phyloP scores from a whole-genome alignment of 2,329 filamentous ascomycete species.

The Penicillium hordei region DNA sequence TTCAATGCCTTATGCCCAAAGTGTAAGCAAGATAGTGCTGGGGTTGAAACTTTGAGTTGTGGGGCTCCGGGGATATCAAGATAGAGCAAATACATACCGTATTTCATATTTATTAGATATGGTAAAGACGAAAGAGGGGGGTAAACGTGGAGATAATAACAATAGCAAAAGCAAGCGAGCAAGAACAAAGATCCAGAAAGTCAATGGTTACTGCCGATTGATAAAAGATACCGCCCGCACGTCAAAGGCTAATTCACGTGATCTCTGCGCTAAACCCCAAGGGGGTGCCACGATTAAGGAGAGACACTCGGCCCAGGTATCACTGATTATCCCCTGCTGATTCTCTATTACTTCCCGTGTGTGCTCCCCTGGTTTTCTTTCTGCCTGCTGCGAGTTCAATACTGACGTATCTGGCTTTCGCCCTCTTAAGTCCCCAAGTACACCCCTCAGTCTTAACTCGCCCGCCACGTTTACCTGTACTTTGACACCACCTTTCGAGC shows the following conservation, averaged over 20 bases:
- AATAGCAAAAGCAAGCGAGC: neutral
- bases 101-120: neutral
- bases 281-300: conserved; percentile 19
- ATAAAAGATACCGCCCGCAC: conserved; percentile 8
- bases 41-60: neutral
- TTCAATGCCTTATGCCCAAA: neutral
- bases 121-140: neutral
- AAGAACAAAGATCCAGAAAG: neutral
- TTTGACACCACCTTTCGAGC: conserved; percentile 21
- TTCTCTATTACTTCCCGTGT: conserved; percentile 14
- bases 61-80: no score
- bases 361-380: neutral
- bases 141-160: neutral
- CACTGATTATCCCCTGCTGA: conserved; percentile 21
- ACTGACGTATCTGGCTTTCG: conserved; percentile 1
- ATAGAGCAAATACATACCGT: neutral
- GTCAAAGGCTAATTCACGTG: conserved; percentile 18
- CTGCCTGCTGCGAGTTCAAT: neutral
- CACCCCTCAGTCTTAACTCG: neutral
- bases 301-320: conserved; percentile 22
- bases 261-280: conserved; percentile 12
- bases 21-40: neutral
- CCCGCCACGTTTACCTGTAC: conserved; percentile 11
- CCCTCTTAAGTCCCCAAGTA: conserved; percentile 1
- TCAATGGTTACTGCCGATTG: neutral